Base-by-base conservation (phyloP, 148 eudicot species). In the Amaranthus cruentus region DNA sequence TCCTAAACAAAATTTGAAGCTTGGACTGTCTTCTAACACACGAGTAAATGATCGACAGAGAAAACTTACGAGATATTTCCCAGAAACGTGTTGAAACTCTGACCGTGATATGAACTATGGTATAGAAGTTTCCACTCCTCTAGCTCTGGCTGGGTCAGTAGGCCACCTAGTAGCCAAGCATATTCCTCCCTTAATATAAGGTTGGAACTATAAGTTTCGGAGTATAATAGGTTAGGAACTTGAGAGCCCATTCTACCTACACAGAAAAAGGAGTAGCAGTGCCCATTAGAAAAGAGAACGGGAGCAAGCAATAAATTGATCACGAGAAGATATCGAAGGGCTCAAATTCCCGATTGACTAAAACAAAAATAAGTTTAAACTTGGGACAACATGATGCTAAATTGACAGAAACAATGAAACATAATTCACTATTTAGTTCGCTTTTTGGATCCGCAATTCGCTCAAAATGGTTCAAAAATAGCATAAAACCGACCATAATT, bases 81-180 rank as follows among this genome's bases (percentile, higher is more conserved):
- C 66, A 89, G 74, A 83, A 94, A 94, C 71, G 98, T 89, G 80
- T 80, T 94, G 85, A 94, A 94, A 79, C 98, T 94, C 73, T 70
- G 77, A 72, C 98, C 98, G 82, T 89, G 86, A 55, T 81, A 64
- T 65, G 88, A 82, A 73, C 98, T 94, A 62, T 94, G 90, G 83
- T 94, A 94, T 77, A 94, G 66, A 77, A 94, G 97, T 77, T 87
- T 89, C 98, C 98, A 94, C 74, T 89, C 93, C 10, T 80, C 88
- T 67, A 89, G 78, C 70, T 91, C 97, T 28, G 72, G 86, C 55
- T 81, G 88, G 59, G 97, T 77, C 57, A 94, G 86, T 52, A 86
- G 91, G 69, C 98, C 98, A 49, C 96, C 97, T 63, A 94, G 84
- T 60, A 82, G 86, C 98, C 98, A 94, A 75, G 97, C 96, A 81